Base-by-base conservation (phyloP, 495 filamentous ascomycete genomes). In the Opeltia flavorubescens region DNA sequence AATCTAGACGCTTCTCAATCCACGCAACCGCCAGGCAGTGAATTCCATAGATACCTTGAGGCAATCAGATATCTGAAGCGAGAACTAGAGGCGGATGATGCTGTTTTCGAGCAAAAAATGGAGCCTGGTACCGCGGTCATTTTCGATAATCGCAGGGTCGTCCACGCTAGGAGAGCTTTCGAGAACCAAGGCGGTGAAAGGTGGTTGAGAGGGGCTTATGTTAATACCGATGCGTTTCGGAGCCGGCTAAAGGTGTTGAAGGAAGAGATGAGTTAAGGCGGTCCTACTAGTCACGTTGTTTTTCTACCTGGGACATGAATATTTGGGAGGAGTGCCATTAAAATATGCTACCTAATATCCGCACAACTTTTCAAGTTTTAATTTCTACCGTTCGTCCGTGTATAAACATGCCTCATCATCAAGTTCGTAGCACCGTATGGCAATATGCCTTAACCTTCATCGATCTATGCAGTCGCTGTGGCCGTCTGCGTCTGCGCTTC, bases 131-230 rank as follows among this genome's bases (percentile, higher is more conserved):
- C 89, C 48, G 89, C 84, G 52, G 86, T 83, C 24, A 73, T 96
- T 13, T 95, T 96, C 60, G 77, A 87, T 53, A 96, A 96, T 57
- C 62, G 76, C 20, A 70, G 86, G 6, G 66, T 89, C 4, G 57
- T 89, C 29, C 89, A 96, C 65, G 89, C 83, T 0, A 68, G 89
- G 21, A 67, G 66, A 7, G 68, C 75, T 31, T 96, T 95, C 63
- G 71, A 83, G 51, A 64, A 73, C 6, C 46, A 46, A 1, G 33
- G 46, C 1, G 69, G 70, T 1, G 71, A 76, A 42, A 65, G 88
- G 40, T 94, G 86, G 86, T 60, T 95, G 18, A 86, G 84, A 57
- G 89, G 89, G 3, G 69, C 84, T 0, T 95, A 95, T 66, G 66
- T 95, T 8, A 77, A 86, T 42, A 63, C 72, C 3, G 84, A 94